Base-by-base conservation (phyloP, 164 flowering plant species). In the Litsea cubeba region DNA sequence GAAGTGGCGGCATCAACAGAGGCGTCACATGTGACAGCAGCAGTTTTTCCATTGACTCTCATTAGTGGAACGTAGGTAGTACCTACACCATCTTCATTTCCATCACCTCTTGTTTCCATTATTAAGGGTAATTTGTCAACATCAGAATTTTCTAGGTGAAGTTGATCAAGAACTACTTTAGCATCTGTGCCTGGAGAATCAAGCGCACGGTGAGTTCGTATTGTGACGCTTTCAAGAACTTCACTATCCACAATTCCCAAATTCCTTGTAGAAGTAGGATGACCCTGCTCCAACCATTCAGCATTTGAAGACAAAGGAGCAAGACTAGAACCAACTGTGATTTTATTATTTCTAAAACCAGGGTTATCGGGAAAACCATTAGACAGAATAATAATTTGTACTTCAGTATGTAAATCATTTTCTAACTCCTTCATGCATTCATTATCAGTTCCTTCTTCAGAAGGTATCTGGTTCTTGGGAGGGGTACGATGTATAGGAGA, bases 401-500 rank as follows among this genome's bases (percentile, higher is more conserved):
- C 46, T 14, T 65, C 69, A 65, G 69, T 12, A 65, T 25, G 20
- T 17, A 65, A 25, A 10, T 32, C 50, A 7, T 58, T 78, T 62
- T 70, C 69, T 35, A 46, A 69, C 20, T 5, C 40, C 58, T 49
- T 73, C n/a, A 11, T 11, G 17, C 62, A 71, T 40, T 11, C 71
- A 76, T 75, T 73, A 25, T 50, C 62, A 6, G 68, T 15, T 69
- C 51, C 68, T 76, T 65, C 66, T 62, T 28, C 69, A 32, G 60
- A 24, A 62, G 62, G 26, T 46, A 60, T 20, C 32, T 30, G 63
- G 17, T 62, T 68, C 28, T 68, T 51, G 22, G 77, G 50, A 77
- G 79, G 71, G 12, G 30, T 62, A 75, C 80, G 40, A 35, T 58
- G 70, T 26, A 66, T 51, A 71, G 72, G 67, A 65, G 83, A 75